Evolutionary conservation across 331 rosid species (phyloP).

Genomic region (Spiraea crenata): DNA sequence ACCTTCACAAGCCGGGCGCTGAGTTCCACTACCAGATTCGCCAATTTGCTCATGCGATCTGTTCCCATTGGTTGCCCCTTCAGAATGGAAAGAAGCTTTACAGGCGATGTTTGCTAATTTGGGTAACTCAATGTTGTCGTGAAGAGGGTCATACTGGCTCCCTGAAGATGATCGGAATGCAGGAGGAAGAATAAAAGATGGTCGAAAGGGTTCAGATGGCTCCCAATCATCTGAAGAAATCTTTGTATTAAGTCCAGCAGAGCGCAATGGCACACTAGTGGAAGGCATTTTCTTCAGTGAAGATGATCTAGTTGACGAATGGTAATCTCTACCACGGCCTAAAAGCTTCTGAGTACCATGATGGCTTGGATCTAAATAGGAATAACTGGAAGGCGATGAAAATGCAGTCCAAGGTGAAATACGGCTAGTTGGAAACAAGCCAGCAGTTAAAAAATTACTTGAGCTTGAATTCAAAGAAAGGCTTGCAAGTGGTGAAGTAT

Average conservation of each 20-base stretch:
- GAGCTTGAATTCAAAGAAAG: constrained; percentile 31
- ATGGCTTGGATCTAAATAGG: constrained; percentile 35
- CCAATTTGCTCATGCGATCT: constrained; percentile 36
- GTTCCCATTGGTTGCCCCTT: constrained; percentile 44
- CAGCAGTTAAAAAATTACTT: constrained; percentile 25
- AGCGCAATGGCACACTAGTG: constrained; percentile 30
- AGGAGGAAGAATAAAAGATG: constrained; percentile 69
- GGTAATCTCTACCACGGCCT: constrained; percentile 37
- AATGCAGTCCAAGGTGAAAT: constrained; percentile 39
- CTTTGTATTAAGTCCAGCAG: constrained; percentile 43
- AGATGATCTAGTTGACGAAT: constrained; percentile 29
- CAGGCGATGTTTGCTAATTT: constrained; percentile 56
- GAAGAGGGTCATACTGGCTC: constrained; percentile 69
- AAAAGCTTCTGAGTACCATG: constrained; percentile 36
- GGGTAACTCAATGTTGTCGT: constrained; percentile 69
- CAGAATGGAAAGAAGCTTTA: constrained; percentile 51
- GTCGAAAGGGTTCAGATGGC: constrained; percentile 88
- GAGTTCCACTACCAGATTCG: constrained; percentile 48
- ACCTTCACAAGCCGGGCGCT: constrained; percentile 48
- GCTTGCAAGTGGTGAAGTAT: constrained; percentile 28
- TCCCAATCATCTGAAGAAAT: constrained; percentile 70
- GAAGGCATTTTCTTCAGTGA: constrained; percentile 37
- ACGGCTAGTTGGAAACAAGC: constrained; percentile 33
- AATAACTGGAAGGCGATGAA: constrained; percentile 37
- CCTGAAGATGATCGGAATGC: constrained; percentile 44